Percentiles rank a stretch among this genome's conserved stretches.
Evolutionary conservation across 176 grass and related monocot genomes (phyloP).

Genomic region (Carex littledalei): DNA sequence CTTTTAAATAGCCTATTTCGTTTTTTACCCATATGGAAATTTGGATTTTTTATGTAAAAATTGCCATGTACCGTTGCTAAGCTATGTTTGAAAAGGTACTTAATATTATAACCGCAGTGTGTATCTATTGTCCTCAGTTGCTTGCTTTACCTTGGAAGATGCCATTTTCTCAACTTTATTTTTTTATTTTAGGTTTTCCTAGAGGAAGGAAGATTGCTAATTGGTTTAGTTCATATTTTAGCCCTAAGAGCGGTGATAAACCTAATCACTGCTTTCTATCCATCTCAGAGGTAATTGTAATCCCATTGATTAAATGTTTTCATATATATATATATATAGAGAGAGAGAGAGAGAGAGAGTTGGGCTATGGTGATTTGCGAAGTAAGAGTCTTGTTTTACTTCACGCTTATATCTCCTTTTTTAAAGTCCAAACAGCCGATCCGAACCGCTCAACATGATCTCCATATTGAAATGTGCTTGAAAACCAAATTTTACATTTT

Average conservation of each 20-base stretch:
- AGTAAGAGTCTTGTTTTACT: too few relatives aligned
- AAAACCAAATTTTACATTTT: too few relatives aligned
- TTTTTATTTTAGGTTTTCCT: conserved; percentile 17
- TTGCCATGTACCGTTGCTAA: background rate
- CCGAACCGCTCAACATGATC: too few relatives aligned
- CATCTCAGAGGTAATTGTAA: conserved; percentile 19
- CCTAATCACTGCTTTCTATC: background rate
- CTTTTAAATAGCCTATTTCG: background rate
- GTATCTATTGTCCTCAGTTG: background rate
- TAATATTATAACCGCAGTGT: background rate
- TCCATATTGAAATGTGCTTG: too few relatives aligned
- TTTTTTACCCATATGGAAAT: background rate
- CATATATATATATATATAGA: background rate
- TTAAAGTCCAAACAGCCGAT: too few relatives aligned
- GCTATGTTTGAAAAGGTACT: background rate
- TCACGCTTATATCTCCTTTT: too few relatives aligned
- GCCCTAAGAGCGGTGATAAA: conserved; percentile 25
- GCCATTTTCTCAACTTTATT: background rate
- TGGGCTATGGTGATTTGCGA: too few relatives aligned
- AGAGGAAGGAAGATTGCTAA: conserved; percentile 20
- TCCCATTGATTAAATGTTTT: background rate
- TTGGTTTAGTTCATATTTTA: conserved; percentile 30
- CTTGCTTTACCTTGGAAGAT: background rate
- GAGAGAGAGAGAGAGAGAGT: too few relatives aligned
- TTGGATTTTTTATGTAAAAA: background rate